These are phyloP conservation scores for Micractinium sp. DNA, from an alignment of 139 green algal genomes.

Conservation along the genomic window DNA sequence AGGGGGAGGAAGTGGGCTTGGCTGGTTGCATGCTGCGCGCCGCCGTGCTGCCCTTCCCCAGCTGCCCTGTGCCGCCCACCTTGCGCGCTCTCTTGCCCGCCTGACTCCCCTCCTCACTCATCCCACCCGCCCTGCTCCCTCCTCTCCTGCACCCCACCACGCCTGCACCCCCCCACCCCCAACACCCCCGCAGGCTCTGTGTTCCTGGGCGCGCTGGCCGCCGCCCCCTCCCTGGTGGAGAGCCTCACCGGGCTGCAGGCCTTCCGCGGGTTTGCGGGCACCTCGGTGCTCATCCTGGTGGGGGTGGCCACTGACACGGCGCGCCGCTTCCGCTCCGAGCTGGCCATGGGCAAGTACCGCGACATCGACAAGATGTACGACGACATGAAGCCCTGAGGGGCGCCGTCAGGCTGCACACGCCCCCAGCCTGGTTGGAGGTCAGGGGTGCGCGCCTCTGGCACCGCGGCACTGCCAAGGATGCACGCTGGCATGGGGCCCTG, in stretches of 20 bases:
- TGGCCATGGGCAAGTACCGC: slow-evolving; percentile 92
- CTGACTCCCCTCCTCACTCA: too few species aligned
- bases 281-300: slow-evolving; percentile 91
- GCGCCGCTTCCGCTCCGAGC: slow-evolving; percentile 86
- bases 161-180: neutral
- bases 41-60: neutral
- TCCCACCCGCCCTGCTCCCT: too few species aligned
- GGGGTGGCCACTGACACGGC: slow-evolving; percentile 95
- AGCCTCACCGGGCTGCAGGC: slow-evolving; percentile 77
- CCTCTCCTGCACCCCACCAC: neutral
- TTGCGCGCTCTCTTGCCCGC: too few species aligned
- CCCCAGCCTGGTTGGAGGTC: neutral
- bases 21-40: neutral
- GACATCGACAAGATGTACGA: slow-evolving; percentile 71
- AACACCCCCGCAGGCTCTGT: slow-evolving; percentile 59
- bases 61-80: too few species aligned
- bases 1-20: neutral
- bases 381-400: slow-evolving; percentile 15
- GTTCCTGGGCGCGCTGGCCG: slow-evolving; percentile 92
- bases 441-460: too few species aligned
- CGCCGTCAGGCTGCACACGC: neutral
- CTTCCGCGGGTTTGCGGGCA: slow-evolving; percentile 96
- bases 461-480: too few species aligned
- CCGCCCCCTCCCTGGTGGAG: slow-evolving; percentile 89
- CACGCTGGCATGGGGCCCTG: too few species aligned